Evolutionary conservation across 306 rosid species (phyloP).

Genomic region (Cicer judaicum): DNA sequence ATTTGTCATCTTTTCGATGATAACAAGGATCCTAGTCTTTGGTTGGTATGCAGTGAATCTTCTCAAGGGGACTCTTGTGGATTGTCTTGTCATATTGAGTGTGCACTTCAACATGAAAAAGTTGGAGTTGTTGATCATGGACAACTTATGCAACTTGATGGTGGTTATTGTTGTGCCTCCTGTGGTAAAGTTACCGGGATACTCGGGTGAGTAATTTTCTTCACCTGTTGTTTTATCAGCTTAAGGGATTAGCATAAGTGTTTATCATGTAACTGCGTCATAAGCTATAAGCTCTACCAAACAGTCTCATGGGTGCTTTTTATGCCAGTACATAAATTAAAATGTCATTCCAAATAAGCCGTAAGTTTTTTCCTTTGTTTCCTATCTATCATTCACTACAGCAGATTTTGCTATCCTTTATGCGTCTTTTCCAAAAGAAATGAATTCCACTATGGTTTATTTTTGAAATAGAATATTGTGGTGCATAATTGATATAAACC

Average conservation of each 20-base stretch:
- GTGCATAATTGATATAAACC: background rate
- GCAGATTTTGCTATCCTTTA: conserved; percentile 21
- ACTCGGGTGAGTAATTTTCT: conserved; percentile 77
- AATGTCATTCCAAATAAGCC: too few relatives aligned
- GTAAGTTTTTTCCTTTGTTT: background rate
- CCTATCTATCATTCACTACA: background rate
- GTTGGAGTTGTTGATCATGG: conserved; percentile 98
- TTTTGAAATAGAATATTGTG: conserved; percentile 11
- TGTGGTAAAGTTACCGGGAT: conserved; percentile 98
- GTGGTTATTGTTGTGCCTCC: conserved; percentile 97
- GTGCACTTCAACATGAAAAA: conserved; percentile 89
- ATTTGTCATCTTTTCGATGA: conserved; percentile 96
- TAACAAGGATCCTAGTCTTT: conserved; percentile 99
- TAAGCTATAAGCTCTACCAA: too few relatives aligned
- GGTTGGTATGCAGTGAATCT: conserved; percentile 94
- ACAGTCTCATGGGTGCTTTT: too few relatives aligned
- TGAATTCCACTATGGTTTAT: conserved; percentile 15
- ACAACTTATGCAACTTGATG: conserved; percentile 97
- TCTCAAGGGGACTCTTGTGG: conserved; percentile 87
- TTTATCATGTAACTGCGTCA: too few relatives aligned
- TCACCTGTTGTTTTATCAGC: conserved; percentile 4
- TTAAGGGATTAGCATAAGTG: too few relatives aligned
- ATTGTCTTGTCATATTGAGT: conserved; percentile 93
- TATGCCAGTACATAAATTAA: too few relatives aligned
- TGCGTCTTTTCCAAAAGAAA: conserved; percentile 9